Base-by-base conservation (phyloP, 2,329 filamentous ascomycete species). In the Blumeria hordei region DNA sequence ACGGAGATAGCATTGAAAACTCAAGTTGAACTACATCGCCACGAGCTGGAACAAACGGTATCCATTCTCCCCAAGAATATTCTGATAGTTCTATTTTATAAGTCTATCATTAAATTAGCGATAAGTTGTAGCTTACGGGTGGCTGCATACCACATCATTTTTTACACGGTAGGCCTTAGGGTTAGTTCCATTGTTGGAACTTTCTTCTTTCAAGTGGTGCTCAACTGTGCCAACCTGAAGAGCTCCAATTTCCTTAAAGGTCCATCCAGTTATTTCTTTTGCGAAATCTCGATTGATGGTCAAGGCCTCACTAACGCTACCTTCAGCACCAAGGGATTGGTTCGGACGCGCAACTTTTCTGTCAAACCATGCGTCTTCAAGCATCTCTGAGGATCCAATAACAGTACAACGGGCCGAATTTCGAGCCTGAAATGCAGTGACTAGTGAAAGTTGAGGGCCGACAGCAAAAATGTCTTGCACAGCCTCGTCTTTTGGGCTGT, bases 1-100 rank as follows among this genome's bases (percentile, higher is more conserved):
- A 96, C 56, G 92, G 90, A 1, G 90, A 95, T 50, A 98, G 83
- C 92, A 96, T 98, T 71, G 81, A 88, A 74, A 96, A 95, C 69
- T 98, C 92, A 58, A 98, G 85, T 69, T 98, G 92, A 36, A 98
- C 66, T 33, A 73, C 74, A 66, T 98, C 92, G 58, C 70, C 73
- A 8, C 74, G 65, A 21, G 86, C 80, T 18, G 84, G 72, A 43
- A 72, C 72, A 70, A 88, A 95, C 49, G 88, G 84, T 6, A 72
- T 69, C 72, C 81, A 93, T 65, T 80, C 76, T 67, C 85, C 78
- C 71, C 79, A 80, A 53, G 70, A 69, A 68, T 87, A 94, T 68
- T 95, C 88, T 32, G 88, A 94, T 55, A 98, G 64, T 60, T 90
- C 88, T 66, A 96, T 90, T 61, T 47, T 55, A 45, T 59, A 54